Conservation (phyloP, 148 eudicot genomes). For the Fallopia convolvulus region DNA sequence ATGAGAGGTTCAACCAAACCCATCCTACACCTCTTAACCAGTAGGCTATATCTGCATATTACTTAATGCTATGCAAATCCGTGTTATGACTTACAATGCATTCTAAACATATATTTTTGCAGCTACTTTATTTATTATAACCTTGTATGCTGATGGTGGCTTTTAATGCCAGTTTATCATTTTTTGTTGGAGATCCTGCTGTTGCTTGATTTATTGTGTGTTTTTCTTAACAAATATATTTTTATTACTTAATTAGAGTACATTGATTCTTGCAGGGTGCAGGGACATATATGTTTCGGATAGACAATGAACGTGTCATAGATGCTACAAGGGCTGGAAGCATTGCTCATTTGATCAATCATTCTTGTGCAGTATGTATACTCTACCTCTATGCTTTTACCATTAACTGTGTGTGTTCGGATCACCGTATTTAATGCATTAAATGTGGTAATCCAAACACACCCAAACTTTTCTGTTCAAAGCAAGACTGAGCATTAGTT, state of each 20-base stretch:
- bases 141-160: neutral
- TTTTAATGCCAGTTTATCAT: neutral
- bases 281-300: constrained; percentile 96
- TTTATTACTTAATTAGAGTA: neutral
- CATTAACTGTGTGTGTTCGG: neutral
- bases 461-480: too few relatives aligned
- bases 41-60: neutral
- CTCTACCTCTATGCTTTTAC: constrained; percentile 1
- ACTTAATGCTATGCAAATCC: neutral
- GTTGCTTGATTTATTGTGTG: neutral
- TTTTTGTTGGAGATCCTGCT: neutral
- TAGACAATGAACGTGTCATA: constrained; percentile 89
- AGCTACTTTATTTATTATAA: neutral
- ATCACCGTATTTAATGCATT: too few relatives aligned
- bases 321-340: constrained; percentile 98
- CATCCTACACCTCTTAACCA: neutral
- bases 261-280: constrained; percentile 68
- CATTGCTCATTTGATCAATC: constrained; percentile 96
- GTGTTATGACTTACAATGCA: neutral
- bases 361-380: constrained; percentile 82
- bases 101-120: neutral
- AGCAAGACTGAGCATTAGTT: neutral
- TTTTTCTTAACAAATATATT: neutral
- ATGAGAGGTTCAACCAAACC: neutral
- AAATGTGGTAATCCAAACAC: too few relatives aligned